Evolutionary conservation across 179 eudicot species (phyloP).

Genomic region (Beta lomatogona): DNA sequence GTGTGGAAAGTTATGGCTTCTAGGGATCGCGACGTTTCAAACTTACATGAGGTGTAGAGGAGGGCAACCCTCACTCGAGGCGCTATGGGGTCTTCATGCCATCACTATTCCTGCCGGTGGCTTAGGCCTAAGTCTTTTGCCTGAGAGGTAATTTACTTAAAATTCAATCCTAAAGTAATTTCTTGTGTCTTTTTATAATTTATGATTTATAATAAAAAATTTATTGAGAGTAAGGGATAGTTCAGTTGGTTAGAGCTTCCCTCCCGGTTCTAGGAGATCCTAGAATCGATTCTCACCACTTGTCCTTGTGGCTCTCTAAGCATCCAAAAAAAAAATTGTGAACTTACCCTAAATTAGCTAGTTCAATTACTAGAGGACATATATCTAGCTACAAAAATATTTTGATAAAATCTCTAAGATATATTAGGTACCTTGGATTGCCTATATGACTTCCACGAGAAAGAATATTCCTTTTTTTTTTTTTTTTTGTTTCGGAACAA

Average conservation of each 20-base stretch:
- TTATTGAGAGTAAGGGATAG: no score
- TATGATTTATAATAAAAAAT: no score
- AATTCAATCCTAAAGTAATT: background rate
- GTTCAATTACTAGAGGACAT: no score
- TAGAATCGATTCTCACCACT: no score
- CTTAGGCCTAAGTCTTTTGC: conserved; percentile 60
- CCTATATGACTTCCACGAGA: background rate
- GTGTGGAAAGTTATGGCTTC: conserved; percentile 54
- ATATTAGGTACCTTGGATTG: no score
- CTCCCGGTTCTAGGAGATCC: no score
- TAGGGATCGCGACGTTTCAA: conserved; percentile 71
- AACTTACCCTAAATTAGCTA: no score
- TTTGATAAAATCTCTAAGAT: no score
- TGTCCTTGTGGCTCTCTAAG: no score
- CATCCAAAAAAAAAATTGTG: no score
- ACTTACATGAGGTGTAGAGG: conserved; percentile 64
- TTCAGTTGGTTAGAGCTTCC: no score
- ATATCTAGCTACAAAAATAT: background rate
- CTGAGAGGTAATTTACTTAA: conserved; percentile 42
- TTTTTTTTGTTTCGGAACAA: background rate
- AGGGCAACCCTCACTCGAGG: conserved; percentile 56
- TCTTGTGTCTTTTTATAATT: background rate
- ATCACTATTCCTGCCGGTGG: conserved; percentile 58
- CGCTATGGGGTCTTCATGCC: conserved; percentile 69
- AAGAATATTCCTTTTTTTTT: background rate